Percentiles rank a stretch among this genome's conserved stretches.
phyloP scores from a whole-genome alignment of 108 stramenopile species.

The Skeletonema costatum region DNA sequence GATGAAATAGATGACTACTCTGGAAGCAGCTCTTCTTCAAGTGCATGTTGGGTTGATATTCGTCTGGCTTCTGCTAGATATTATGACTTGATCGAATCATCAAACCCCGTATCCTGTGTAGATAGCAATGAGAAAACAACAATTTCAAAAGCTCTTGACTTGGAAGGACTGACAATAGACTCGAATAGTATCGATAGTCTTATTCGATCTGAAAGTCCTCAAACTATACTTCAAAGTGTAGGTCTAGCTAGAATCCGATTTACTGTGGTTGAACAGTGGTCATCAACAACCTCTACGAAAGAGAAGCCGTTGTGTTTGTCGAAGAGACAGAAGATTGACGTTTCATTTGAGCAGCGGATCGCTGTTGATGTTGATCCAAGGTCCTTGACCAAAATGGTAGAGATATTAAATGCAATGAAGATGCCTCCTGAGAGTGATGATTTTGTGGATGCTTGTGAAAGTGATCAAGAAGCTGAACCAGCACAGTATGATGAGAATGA shows the following conservation, averaged over 20 bases:
- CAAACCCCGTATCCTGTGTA: background rate
- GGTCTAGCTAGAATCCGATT: conserved; percentile 5
- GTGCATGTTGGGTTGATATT: conserved; percentile 39
- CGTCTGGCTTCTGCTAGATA: conserved; percentile 53
- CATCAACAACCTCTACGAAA: background rate
- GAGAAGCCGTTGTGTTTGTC: conserved; percentile 4
- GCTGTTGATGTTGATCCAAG: conserved; percentile 15
- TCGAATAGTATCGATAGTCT: conserved; percentile 1
- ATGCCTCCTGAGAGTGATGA: background rate
- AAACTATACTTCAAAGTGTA: conserved; percentile 7
- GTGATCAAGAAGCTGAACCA: background rate
- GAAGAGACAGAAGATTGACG: conserved; percentile 14
- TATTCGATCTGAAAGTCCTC: background rate
- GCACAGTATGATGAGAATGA: background rate
- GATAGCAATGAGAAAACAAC: conserved; percentile 25
- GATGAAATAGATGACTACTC: background rate
- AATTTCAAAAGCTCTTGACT: conserved; percentile 24
- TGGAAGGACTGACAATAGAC: conserved; percentile 15
- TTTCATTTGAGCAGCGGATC: conserved; percentile 18
- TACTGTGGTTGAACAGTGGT: conserved; percentile 18
- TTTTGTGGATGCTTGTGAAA: conserved; percentile 10
- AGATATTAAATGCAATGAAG: conserved; percentile 14
- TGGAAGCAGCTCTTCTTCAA: background rate
- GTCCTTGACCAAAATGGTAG: conserved; percentile 6
- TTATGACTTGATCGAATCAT: conserved; percentile 52